phyloP scores from a whole-genome alignment of 148 eudicot species.

The Pharnaceum exiguum region DNA sequence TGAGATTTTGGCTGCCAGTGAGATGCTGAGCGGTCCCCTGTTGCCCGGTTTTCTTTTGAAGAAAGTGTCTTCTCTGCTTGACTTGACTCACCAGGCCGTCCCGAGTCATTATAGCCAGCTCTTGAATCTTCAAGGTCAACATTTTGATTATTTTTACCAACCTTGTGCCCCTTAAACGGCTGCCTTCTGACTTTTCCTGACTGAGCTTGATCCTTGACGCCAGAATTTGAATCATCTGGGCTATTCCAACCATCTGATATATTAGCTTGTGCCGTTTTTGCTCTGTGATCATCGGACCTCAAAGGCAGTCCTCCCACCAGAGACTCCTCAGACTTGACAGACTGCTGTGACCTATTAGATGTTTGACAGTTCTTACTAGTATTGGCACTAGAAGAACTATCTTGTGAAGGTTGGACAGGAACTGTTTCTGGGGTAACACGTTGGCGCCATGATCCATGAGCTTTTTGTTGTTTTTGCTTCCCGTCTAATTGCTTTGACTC shows the following conservation, averaged over 20 bases:
- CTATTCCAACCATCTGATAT: conserved; percentile 43
- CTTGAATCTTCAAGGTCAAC: conserved; percentile 31
- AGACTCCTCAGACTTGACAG: conserved; percentile 20
- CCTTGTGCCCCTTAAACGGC: conserved; percentile 43
- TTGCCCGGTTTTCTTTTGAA: conserved; percentile 40
- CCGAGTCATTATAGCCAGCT: conserved; percentile 22
- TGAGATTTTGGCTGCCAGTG: conserved; percentile 90
- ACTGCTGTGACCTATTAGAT: conserved; percentile 18
- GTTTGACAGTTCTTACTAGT: conserved; percentile 30
- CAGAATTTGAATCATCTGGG: conserved; percentile 26
- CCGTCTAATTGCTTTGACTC: conserved; percentile 37
- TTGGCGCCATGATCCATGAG: conserved; percentile 61
- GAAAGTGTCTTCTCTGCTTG: conserved; percentile 40
- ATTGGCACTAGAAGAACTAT: conserved; percentile 22
- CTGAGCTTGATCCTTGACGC: conserved; percentile 34
- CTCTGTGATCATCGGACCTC: conserved; percentile 19
- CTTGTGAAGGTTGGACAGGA: conserved; percentile 25
- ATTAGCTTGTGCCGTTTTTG: conserved; percentile 21
- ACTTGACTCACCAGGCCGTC: conserved; percentile 26
- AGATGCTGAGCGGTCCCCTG: conserved; percentile 43
- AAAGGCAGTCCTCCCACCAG: conserved; percentile 18
- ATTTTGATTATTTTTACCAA: conserved; percentile 23
- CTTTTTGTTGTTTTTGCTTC: conserved; percentile 43
- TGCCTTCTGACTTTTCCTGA: conserved; percentile 50
- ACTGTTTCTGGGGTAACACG: conserved; percentile 44